phyloP scores from a whole-genome alignment of 2,329 filamentous ascomycete species.

The Magnaporthiopsis incrustans region DNA sequence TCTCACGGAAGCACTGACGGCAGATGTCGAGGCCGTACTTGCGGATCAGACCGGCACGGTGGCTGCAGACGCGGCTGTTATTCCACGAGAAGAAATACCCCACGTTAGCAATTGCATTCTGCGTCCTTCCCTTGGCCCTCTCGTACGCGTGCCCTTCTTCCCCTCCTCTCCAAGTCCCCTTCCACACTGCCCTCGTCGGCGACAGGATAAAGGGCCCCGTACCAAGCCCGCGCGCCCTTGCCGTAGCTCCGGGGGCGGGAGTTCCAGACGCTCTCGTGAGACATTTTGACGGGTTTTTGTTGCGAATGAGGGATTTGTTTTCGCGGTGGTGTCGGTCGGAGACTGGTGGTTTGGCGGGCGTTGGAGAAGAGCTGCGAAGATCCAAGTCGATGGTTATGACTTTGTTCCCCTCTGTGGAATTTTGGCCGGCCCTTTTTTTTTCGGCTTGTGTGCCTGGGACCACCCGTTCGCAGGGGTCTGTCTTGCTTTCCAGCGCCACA shows the following conservation, averaged over 20 bases:
- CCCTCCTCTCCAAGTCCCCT: neutral
- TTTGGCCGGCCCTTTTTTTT: slow-evolving; percentile 2
- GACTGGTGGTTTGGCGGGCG: neutral
- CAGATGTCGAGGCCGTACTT: slow-evolving; percentile 96
- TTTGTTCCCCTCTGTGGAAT: neutral
- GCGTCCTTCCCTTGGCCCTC: slow-evolving; percentile 7
- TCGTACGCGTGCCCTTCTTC: neutral
- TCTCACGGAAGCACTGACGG: slow-evolving; percentile 74
- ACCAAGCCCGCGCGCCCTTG: slow-evolving; percentile 93
- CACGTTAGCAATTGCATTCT: neutral
- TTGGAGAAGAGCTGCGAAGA: neutral
- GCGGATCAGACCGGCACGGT: slow-evolving; percentile 98
- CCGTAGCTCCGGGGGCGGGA: slow-evolving; percentile 94
- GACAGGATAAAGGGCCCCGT: slow-evolving; percentile 25
- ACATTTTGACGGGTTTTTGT: slow-evolving; percentile 41
- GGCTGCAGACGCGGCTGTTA: slow-evolving; percentile 64
- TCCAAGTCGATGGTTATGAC: neutral
- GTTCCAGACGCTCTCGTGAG: slow-evolving; percentile 97
- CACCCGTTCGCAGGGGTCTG: neutral
- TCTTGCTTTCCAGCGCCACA: neutral
- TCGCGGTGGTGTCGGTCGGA: neutral
- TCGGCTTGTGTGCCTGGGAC: slow-evolving; percentile 1
- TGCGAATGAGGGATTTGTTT: neutral
- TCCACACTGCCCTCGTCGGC: neutral
- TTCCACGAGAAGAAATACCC: slow-evolving; percentile 4